Evolutionary conservation across 2,329 filamentous ascomycete genomes (phyloP).

Genomic region (Neoascochyta sp.): DNA sequence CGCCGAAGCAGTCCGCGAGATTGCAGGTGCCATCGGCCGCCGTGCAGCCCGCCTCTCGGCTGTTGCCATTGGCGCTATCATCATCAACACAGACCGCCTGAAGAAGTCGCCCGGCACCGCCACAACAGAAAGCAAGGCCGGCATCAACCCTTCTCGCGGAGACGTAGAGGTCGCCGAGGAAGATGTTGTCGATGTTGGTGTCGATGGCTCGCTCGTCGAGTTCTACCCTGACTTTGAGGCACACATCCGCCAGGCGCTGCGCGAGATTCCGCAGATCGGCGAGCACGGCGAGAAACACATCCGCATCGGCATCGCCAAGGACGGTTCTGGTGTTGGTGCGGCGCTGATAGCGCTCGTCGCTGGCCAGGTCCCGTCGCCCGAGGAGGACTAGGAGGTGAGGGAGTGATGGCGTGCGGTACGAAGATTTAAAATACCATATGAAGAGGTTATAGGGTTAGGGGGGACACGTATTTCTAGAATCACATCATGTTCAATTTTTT

Average conservation of each 20-base stretch:
- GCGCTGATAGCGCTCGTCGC: slow-evolving; percentile 92
- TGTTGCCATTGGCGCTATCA: slow-evolving; percentile 79
- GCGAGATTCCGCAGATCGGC: slow-evolving; percentile 74
- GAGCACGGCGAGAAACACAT: slow-evolving; percentile 76
- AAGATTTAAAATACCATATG: not conserved
- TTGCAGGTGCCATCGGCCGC: slow-evolving; percentile 79
- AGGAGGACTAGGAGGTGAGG: slow-evolving; percentile 7
- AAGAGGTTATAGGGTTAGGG: too few relatives aligned
- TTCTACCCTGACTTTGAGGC: slow-evolving; percentile 92
- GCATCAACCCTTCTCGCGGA: slow-evolving; percentile 31
- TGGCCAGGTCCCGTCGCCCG: slow-evolving; percentile 46
- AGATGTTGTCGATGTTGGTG: slow-evolving; percentile 82
- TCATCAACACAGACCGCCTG: slow-evolving; percentile 75
- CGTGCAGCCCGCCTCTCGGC: slow-evolving; percentile 85
- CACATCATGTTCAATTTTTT: too few relatives aligned
- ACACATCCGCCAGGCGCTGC: slow-evolving; percentile 78
- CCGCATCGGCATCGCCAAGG: slow-evolving; percentile 92
- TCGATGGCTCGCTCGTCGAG: slow-evolving; percentile 91
- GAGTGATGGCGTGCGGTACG: too few relatives aligned
- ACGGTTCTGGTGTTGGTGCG: slow-evolving; percentile 92
- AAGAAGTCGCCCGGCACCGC: slow-evolving; percentile 34
- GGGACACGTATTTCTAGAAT: too few relatives aligned
- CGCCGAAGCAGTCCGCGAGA: slow-evolving; percentile 78
- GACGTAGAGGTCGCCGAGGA: slow-evolving; percentile 46
- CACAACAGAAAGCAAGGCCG: slow-evolving; percentile 35